Conservation (phyloP, 2,329 filamentous ascomycete genomes). For the Epichloe brachyelytri region DNA sequence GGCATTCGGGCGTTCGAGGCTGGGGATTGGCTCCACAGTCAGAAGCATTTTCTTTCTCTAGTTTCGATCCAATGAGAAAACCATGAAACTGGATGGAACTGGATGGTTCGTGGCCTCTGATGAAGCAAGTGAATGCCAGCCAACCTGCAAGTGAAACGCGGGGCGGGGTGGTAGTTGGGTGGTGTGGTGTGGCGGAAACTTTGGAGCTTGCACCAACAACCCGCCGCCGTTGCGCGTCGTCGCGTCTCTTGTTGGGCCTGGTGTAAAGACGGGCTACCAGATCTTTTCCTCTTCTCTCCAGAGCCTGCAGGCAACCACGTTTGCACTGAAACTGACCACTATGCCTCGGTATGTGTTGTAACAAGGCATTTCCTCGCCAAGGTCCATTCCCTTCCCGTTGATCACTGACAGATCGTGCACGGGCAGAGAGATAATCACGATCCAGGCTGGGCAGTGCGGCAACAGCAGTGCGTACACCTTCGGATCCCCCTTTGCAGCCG, state of each 20-base stretch:
- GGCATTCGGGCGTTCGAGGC: too few relatives aligned
- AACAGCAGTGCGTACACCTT: conserved; percentile 71
- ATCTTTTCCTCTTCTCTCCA: neutral
- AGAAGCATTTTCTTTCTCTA: too few relatives aligned
- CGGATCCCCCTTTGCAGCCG: too few relatives aligned
- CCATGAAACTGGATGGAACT: too few relatives aligned
- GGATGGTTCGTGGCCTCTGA: too few relatives aligned
- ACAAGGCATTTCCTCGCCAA: neutral
- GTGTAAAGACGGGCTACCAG: neutral
- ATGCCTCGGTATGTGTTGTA: conserved; percentile 15
- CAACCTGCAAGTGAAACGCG: conserved; percentile 3
- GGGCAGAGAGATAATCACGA: conserved; percentile 90
- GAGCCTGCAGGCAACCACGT: neutral
- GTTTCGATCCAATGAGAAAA: too few relatives aligned
- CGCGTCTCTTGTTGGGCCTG: conserved; percentile 3
- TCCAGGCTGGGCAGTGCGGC: conserved; percentile 97
- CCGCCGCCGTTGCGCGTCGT: neutral
- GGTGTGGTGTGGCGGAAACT: too few relatives aligned
- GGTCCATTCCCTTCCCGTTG: conserved; percentile 1
- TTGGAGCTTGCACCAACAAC: neutral
- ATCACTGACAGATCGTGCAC: neutral
- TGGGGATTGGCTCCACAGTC: too few relatives aligned
- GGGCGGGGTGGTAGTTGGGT: conserved; percentile 6
- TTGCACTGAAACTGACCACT: conserved; percentile 4
- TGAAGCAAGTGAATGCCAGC: too few relatives aligned